A percentile compares a stretch with the other conserved stretches of the same genome.
These are phyloP conservation scores for Colletotrichum coccodes DNA, from an alignment of 2,329 filamentous ascomycete genomes.

Conservation along the genomic window DNA sequence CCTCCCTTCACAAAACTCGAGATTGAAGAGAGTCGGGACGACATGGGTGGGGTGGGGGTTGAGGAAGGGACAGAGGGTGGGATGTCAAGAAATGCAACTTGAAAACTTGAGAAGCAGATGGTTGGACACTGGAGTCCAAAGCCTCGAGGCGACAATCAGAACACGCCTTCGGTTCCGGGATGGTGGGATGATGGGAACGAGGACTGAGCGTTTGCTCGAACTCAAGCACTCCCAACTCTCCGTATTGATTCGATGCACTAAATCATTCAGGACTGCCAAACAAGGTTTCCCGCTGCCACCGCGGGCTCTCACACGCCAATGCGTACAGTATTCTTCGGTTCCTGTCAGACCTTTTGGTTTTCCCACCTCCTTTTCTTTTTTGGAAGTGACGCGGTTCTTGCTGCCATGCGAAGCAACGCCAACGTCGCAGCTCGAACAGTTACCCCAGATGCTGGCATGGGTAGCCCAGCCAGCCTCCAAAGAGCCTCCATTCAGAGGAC, in stretches of 20 bases:
- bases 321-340: not conserved
- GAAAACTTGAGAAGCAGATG: not conserved
- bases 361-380: no score
- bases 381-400: not conserved
- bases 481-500: not conserved
- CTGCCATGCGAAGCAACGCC: not conserved
- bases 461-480: not conserved
- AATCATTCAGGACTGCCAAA: not conserved
- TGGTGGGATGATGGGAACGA: not conserved
- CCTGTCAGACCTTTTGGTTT: not conserved
- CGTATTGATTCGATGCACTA: conserved; percentile 4
- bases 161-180: not conserved
- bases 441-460: not conserved
- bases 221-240: not conserved
- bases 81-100: not conserved
- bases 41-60: not conserved
- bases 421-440: not conserved
- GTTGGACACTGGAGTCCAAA: not conserved
- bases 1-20: not conserved
- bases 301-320: not conserved
- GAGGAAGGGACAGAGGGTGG: not conserved
- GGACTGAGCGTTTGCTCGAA: not conserved
- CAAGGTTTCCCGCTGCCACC: conserved; percentile 13
- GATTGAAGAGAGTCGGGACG: not conserved
- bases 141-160: not conserved